Conservation (phyloP, 108 stramenopile genomes). For the Fragilariopsis cylindrus region DNA sequence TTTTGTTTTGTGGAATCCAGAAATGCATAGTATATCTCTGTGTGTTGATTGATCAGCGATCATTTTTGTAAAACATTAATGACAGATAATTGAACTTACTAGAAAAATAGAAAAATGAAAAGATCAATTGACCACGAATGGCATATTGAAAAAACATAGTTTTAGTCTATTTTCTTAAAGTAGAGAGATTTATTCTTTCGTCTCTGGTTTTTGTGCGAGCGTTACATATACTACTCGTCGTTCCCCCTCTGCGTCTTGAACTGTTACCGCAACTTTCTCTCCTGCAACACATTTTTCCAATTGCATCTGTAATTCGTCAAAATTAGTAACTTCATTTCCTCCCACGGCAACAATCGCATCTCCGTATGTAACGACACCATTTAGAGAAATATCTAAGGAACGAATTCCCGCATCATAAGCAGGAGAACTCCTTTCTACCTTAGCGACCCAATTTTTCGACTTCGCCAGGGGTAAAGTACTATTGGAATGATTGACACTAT, state of each 20-base stretch:
- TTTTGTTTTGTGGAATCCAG: too few relatives aligned
- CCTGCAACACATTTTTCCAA: conserved; percentile 49
- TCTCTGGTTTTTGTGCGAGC: conserved; percentile 45
- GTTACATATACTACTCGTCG: conserved; percentile 65
- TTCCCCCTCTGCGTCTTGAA: conserved; percentile 57
- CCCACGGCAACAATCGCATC: conserved; percentile 67
- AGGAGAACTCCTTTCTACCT: conserved; percentile 42
- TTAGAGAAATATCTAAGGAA: conserved; percentile 18
- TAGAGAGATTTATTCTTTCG: background rate
- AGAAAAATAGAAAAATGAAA: background rate
- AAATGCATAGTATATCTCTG: too few relatives aligned
- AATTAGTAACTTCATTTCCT: conserved; percentile 49
- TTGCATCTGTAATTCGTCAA: conserved; percentile 50
- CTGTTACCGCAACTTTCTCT: conserved; percentile 60
- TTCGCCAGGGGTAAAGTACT: background rate
- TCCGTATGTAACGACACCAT: conserved; percentile 36
- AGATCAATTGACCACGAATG: background rate
- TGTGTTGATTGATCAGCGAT: too few relatives aligned
- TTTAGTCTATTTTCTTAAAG: background rate
- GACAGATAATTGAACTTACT: too few relatives aligned
- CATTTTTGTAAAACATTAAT: too few relatives aligned
- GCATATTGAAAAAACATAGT: background rate
- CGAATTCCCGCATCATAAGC: conserved; percentile 46
- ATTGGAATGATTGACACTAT: background rate
- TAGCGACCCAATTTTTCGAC: conserved; percentile 32